Evolutionary conservation across 129 eudicot species (phyloP), one percentile per base, ranked within the genome.

Genomic region (Centella asiatica): DNA sequence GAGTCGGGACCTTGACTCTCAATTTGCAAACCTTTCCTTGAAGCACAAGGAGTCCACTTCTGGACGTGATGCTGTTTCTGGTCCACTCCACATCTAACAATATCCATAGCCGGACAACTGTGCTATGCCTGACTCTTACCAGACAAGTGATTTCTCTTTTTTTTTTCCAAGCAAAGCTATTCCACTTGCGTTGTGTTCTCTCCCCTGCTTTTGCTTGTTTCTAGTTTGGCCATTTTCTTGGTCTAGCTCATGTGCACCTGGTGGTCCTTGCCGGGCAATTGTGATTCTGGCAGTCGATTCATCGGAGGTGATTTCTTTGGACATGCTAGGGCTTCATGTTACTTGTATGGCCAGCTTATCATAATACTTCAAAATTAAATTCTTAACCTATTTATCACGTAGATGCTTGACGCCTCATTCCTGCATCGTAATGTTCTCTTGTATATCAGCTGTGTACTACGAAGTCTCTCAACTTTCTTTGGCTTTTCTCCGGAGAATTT

Each of bases 1-100:
- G 42, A 92, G 98, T 71, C 83, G 74, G 79, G 98, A 92, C 64
- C 98, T 92, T 15, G 98, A 92, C 60, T 75, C 77, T 34, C 96
- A 87, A 58, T 73, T 90, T 34, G 85, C 83, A 52, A 77, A 58
- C 53, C 93, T 90, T 56, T 72, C 89, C 60, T 76, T 90, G 62
- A 83, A 80, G 46, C 85, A 68, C 75, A 78, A 90, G 61, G 84
- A 83, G 34, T 42, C 89, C 4, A 72, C 45, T 42, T 52, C 94
- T 52, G 59, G 69, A 1, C 72, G 72, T 14, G 83, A 86, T 61
- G 46, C 78, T 22, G 74, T 79, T 58, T 67, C 95, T 18, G 84
- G 92, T 61, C 83, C 82, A 37, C 83, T 86, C 65, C 82, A 77
- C 68, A 82, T 70, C 33, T 85, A 58, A 83, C 79, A 50, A 47